Percentiles rank a stretch among this genome's conserved stretches.
These are phyloP conservation scores for Penicillium sp. DNA, from an alignment of 2,329 filamentous ascomycete genomes.

Conservation along the genomic window DNA sequence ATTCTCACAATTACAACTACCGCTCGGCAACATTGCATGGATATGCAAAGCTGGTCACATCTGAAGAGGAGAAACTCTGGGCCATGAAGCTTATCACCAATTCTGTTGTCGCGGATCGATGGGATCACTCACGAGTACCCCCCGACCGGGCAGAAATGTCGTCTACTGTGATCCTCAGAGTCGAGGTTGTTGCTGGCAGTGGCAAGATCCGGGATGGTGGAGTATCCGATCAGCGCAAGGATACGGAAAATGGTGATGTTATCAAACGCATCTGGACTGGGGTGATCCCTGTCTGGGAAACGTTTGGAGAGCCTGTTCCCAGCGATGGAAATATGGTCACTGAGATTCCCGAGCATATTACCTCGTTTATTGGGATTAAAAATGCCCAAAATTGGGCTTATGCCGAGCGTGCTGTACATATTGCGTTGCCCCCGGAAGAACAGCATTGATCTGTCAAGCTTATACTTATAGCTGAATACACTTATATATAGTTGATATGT, in stretches of 20 bases:
- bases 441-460: not conserved
- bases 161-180: constrained; percentile 69
- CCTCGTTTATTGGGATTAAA: constrained; percentile 50
- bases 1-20: constrained; percentile 84
- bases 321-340: constrained; percentile 59
- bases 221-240: constrained; percentile 62
- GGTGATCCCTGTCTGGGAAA: constrained; percentile 64
- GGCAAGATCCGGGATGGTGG: constrained; percentile 71
- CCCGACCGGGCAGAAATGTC: constrained; percentile 73
- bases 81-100: constrained; percentile 80
- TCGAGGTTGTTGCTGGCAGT: constrained; percentile 69
- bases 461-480: not conserved
- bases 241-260: constrained; percentile 50
- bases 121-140: constrained; percentile 67
- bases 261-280: constrained; percentile 58
- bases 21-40: constrained; percentile 78
- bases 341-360: constrained; percentile 63
- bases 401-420: constrained; percentile 29
- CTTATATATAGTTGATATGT: no score
- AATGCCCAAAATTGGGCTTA: constrained; percentile 48
- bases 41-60: constrained; percentile 66
- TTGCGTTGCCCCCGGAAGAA: not conserved
- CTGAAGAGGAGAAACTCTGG: constrained; percentile 69
- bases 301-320: constrained; percentile 63
- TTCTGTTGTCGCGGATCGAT: constrained; percentile 67